Evolutionary conservation across 495 filamentous ascomycete genomes (phyloP).

Genomic region (Talaromyces stipitatus): DNA sequence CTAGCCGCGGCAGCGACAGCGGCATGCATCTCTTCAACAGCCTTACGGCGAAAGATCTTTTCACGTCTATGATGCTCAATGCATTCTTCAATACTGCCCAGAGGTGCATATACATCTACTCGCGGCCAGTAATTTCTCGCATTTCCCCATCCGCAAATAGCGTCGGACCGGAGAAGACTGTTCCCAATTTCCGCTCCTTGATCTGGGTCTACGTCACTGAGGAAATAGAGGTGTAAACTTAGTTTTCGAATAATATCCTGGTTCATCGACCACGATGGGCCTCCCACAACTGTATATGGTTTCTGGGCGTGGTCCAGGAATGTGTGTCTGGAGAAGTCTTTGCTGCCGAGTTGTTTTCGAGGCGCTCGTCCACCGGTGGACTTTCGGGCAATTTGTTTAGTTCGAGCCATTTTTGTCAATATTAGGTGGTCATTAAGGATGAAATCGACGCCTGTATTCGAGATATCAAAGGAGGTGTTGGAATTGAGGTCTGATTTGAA

Average conservation of each 20-base stretch:
- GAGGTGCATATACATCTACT: neutral
- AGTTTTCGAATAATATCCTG: neutral
- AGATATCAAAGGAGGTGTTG: neutral
- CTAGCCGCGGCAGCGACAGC: neutral
- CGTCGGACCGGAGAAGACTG: neutral
- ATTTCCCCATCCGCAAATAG: neutral
- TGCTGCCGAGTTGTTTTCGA: neutral
- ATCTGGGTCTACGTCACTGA: neutral
- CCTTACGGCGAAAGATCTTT: neutral
- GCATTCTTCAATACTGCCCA: neutral
- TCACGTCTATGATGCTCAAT: neutral
- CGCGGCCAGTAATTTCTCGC: conserved; percentile 1
- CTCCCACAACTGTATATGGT: neutral
- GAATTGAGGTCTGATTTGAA: too few species aligned
- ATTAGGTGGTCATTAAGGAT: too few species aligned
- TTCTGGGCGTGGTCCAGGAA: neutral
- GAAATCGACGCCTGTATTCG: too few species aligned
- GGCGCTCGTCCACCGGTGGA: neutral
- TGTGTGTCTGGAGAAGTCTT: neutral
- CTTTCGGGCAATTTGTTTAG: neutral
- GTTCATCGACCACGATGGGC: neutral
- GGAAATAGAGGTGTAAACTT: neutral
- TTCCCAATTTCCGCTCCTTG: neutral
- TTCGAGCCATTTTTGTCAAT: neutral
- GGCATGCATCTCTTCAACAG: neutral